Evolutionary conservation across 2,329 filamentous ascomycete species (phyloP).

Genomic region (Xylaria arbuscula): DNA sequence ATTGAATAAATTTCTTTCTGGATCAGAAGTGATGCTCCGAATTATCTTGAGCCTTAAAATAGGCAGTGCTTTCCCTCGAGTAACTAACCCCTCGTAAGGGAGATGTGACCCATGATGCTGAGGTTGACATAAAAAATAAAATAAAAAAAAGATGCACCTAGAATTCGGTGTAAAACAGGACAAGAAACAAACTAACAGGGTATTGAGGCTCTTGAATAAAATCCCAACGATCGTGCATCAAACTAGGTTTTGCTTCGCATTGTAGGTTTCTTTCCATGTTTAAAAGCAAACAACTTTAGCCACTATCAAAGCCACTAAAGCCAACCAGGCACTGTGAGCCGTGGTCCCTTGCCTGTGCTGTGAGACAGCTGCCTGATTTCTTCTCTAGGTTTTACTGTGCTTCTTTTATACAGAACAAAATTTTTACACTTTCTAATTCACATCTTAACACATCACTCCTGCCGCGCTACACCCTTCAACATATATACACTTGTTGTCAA

Average conservation of each 20-base stretch:
- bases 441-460: background rate
- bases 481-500: background rate
- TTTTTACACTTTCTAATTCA: background rate
- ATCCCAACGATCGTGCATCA: too few relatives aligned
- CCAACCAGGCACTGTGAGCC: too few relatives aligned
- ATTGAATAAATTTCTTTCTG: slow-evolving; percentile 25
- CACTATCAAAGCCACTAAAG: too few relatives aligned
- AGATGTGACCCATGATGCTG: background rate
- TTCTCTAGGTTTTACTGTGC: background rate
- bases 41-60: background rate
- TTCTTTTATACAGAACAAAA: background rate
- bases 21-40: background rate
- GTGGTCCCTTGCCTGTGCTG: background rate
- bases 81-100: background rate
- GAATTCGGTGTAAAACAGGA: background rate
- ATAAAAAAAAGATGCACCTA: too few relatives aligned
- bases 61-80: background rate
- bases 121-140: background rate
- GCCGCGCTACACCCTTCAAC: background rate
- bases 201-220: too few relatives aligned
- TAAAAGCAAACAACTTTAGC: too few relatives aligned
- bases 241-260: too few relatives aligned
- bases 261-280: too few relatives aligned
- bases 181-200: background rate
- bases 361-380: background rate